phyloP scores from a whole-genome alignment of 2,329 filamentous ascomycete genomes.

The Ophiognomonia clavigignenti-juglandacearum region DNA sequence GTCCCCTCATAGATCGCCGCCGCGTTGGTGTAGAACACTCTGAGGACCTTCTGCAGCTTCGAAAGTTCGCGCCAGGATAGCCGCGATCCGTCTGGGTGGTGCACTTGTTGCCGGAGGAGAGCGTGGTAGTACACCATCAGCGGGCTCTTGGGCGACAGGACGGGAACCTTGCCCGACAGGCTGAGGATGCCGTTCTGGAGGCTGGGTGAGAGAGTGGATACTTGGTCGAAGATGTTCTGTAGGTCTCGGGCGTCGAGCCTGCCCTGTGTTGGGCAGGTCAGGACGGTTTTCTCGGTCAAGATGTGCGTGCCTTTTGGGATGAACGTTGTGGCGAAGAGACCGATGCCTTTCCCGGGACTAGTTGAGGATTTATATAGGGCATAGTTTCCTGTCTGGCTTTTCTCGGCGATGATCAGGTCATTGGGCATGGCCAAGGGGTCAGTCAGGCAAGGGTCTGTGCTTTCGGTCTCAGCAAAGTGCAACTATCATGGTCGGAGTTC shows the following conservation, averaged over 20 bases:
- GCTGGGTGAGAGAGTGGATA: background rate
- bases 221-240: slow-evolving; percentile 1
- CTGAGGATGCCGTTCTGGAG: background rate
- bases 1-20: background rate
- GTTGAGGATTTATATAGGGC: background rate
- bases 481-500: background rate
- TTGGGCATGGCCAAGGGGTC: background rate
- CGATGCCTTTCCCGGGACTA: slow-evolving; percentile 1
- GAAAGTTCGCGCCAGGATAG: slow-evolving; percentile 2
- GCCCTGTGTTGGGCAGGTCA: background rate
- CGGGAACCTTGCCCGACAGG: background rate
- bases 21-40: slow-evolving; percentile 4
- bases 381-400: background rate
- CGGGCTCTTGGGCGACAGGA: background rate
- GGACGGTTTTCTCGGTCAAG: background rate
- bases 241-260: background rate
- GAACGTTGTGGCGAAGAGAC: background rate
- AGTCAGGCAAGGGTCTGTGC: background rate
- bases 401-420: background rate
- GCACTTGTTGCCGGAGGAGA: background rate
- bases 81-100: background rate
- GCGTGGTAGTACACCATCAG: background rate
- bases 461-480: background rate
- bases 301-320: background rate
- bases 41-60: background rate